A percentile compares a stretch with the other conserved stretches of the same genome.
These are phyloP conservation scores for Coelastrella sp. DNA, from an alignment of 139 green algal genomes.

Conservation along the genomic window DNA sequence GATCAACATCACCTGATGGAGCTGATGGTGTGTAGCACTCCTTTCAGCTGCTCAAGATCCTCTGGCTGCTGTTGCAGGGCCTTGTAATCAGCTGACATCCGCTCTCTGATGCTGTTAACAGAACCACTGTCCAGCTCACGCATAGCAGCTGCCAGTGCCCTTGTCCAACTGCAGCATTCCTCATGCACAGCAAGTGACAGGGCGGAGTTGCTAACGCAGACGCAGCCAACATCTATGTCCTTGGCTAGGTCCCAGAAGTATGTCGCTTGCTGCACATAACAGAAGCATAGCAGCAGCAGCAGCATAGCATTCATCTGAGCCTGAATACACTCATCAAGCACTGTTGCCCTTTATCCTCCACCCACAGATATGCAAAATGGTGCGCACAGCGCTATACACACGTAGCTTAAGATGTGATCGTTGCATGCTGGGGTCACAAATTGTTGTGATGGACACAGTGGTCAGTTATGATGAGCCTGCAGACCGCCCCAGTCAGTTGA, in stretches of 20 bases:
- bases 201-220: constrained; percentile 70
- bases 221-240: constrained; percentile 78
- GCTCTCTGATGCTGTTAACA: constrained; percentile 55
- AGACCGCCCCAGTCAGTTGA: too few relatives aligned
- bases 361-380: too few relatives aligned
- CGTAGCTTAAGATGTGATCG: too few relatives aligned
- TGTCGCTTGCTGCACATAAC: constrained; percentile 36
- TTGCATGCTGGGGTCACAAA: too few relatives aligned
- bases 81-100: constrained; percentile 40
- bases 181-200: constrained; percentile 75
- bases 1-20: constrained; percentile 42
- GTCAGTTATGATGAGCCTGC: too few relatives aligned
- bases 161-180: constrained; percentile 82
- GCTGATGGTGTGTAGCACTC: constrained; percentile 57
- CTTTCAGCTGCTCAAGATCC: constrained; percentile 42
- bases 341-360: too few relatives aligned
- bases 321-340: too few relatives aligned
- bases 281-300: neutral
- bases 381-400: too few relatives aligned
- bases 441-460: too few relatives aligned
- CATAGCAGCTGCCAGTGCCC: constrained; percentile 76
- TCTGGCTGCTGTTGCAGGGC: constrained; percentile 26
- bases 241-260: constrained; percentile 56
- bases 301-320: neutral
- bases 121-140: constrained; percentile 68